phyloP scores from a whole-genome alignment of 495 filamentous ascomycete genomes.

The Tuber magnatum region DNA sequence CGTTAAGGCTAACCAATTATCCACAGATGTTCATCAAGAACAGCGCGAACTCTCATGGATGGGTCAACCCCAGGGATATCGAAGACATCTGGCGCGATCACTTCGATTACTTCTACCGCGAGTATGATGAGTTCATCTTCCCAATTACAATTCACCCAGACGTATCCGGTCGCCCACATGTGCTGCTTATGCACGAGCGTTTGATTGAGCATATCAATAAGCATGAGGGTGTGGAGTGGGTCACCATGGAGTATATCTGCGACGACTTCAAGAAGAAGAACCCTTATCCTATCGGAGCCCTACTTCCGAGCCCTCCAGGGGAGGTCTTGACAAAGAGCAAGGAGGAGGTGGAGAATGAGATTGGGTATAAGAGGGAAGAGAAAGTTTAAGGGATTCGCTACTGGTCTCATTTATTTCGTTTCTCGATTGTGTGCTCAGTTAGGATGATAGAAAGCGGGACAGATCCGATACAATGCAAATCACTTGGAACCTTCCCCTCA shows the following conservation, averaged over 20 bases:
- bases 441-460: not conserved
- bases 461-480: no score
- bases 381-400: not conserved
- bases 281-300: conserved; percentile 55
- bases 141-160: conserved; percentile 66
- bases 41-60: conserved; percentile 54
- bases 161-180: conserved; percentile 60
- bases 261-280: conserved; percentile 66
- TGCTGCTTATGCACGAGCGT: conserved; percentile 59
- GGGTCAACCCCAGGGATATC: conserved; percentile 55
- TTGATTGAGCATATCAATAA: conserved; percentile 67
- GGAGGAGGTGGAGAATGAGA: conserved; percentile 11
- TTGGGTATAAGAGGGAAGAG: not conserved
- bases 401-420: not conserved
- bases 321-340: conserved; percentile 50
- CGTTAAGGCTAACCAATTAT: not conserved
- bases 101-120: conserved; percentile 63
- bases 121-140: conserved; percentile 65
- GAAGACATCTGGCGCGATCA: conserved; percentile 59
- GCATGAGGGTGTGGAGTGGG: conserved; percentile 68
- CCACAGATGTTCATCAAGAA: conserved; percentile 56
- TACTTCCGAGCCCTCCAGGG: conserved; percentile 58
- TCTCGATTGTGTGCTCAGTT: not conserved
- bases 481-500: no score
- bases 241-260: conserved; percentile 63